Evolutionary conservation across 169 alveolate genomes (phyloP).

Genomic region (Besnoitia besnoiti): DNA sequence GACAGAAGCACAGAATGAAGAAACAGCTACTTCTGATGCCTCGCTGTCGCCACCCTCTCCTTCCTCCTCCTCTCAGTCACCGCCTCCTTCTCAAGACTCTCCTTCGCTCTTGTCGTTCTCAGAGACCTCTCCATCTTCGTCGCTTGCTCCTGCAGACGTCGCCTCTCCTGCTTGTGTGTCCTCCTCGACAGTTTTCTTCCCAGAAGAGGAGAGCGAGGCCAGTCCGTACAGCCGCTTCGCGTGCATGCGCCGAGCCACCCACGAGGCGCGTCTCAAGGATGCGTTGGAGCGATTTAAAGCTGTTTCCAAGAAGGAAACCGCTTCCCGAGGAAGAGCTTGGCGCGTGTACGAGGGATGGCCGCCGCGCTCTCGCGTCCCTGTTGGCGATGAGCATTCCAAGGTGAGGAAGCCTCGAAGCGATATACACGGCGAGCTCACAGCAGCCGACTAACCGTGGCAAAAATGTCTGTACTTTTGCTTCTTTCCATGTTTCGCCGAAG

Average conservation of each 20-base stretch:
- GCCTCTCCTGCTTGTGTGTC: background rate
- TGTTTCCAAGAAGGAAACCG: background rate
- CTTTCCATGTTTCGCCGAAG: background rate
- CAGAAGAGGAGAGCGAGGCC: background rate
- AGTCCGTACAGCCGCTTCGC: background rate
- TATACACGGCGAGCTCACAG: no score
- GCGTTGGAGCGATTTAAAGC: background rate
- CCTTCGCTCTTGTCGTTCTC: background rate
- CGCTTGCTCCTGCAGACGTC: background rate
- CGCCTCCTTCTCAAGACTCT: no score
- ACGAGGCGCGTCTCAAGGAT: background rate
- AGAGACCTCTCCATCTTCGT: background rate
- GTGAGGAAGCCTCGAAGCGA: background rate
- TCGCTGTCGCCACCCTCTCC: background rate
- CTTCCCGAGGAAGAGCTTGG: slow-evolving; percentile 28
- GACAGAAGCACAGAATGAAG: background rate
- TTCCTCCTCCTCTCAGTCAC: background rate
- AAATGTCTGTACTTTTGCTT: background rate
- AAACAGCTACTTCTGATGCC: background rate
- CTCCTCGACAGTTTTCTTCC: background rate
- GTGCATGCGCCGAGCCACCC: background rate
- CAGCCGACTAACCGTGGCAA: no score
- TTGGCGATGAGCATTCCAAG: slow-evolving; percentile 47
- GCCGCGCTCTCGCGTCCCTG: slow-evolving; percentile 12
- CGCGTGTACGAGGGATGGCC: slow-evolving; percentile 47